Evolutionary conservation across 1,284 basidiomycete genomes (phyloP), one percentile per base, ranked within the genome.

Genomic region (Sanghuangporus weigelae): DNA sequence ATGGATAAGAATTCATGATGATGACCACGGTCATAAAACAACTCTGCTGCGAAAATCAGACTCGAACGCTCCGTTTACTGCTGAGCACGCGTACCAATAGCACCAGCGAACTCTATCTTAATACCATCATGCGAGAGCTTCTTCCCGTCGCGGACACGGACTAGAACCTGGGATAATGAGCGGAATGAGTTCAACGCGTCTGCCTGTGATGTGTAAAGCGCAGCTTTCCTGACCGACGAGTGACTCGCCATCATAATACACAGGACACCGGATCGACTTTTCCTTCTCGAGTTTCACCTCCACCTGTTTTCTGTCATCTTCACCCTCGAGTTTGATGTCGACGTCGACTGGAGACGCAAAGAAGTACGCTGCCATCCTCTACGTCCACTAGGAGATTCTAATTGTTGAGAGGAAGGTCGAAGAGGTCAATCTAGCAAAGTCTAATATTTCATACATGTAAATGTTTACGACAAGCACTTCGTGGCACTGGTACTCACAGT

Each of bases 1-100:
- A 98, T 78, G 12, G 96, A 97, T 14, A 98, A 81, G 74, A 99
- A 99, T 73, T 99, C 96, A 76, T 98, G 95, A 73, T 98, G 96
- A 72, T 98, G 97, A 12, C 96, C 95, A 39, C 96, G 84, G 80
- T 96, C 94, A 73, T 96, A 96, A 80, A 98, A 98, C 55, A 98
- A 82, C 72, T 98, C 96, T 96, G 71, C 63, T 58, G 51, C 54
- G 60, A 14, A 8, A n/a, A 3, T 38, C 35, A 42, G 3, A 26
- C 19, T 36, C 39, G 38, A 53, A 46, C 23, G 60, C 31, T 49
- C 23, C 40, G 21, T 7, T 8, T 39, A 26, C 35, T 10, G 21
- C 55, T 49, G 46, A 53, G 63, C 49, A 67, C 19, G n/a, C 89
- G 57, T 67, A 93, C 96, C 96, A 72, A 98, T 98, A 69, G 92